Evolutionary conservation across 2,329 filamentous ascomycete species (phyloP).

Genomic region (Hymenoscyphus occultus): DNA sequence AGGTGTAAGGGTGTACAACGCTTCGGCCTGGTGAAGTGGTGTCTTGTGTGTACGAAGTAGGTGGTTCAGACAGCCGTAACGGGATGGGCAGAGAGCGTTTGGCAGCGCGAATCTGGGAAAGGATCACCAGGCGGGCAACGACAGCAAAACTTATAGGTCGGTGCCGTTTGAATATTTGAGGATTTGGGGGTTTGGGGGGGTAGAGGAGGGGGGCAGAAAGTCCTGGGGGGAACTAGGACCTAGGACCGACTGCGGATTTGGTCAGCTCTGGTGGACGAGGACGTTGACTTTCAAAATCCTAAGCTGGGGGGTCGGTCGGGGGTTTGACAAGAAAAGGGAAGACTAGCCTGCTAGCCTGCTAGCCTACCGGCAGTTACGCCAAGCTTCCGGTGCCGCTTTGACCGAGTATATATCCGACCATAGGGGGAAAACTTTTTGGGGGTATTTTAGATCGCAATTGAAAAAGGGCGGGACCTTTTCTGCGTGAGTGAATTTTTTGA

Average conservation of each 20-base stretch:
- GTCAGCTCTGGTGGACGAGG: background rate
- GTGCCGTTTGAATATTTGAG: no score
- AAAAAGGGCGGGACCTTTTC: no score
- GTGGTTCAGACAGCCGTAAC: background rate
- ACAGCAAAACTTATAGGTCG: background rate
- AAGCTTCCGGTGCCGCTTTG: background rate
- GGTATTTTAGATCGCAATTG: no score
- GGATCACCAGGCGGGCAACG: background rate
- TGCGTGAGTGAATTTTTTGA: no score
- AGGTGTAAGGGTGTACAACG: slow-evolving; percentile 4
- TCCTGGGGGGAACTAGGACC: background rate
- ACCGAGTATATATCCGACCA: background rate
- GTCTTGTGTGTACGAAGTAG: background rate
- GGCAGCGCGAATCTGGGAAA: background rate
- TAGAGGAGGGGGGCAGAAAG: background rate
- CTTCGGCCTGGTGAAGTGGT: slow-evolving; percentile 2
- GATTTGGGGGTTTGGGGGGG: background rate
- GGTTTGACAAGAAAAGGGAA: background rate
- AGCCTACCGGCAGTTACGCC: background rate
- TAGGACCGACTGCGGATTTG: background rate
- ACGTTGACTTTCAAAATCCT: slow-evolving; percentile 4
- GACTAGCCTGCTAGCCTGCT: background rate
- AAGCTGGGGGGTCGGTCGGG: background rate
- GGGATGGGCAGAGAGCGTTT: background rate
- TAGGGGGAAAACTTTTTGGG: no score